phyloP scores from a whole-genome alignment of 495 filamentous ascomycete genomes.

The Penicillium parvum region DNA sequence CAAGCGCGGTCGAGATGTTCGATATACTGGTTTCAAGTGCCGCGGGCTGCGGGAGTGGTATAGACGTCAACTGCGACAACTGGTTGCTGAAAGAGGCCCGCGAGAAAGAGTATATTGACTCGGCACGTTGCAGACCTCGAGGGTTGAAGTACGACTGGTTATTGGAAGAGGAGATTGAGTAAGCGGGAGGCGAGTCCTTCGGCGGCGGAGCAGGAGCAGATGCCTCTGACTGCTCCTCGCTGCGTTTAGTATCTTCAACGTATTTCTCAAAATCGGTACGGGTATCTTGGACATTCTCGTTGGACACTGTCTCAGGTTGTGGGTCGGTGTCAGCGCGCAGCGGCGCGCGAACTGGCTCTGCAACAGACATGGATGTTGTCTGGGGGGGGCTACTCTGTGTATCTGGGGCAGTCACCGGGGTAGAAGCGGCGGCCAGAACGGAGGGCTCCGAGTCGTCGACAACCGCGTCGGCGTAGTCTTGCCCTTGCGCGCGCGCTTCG shows the following conservation, averaged over 20 bases:
- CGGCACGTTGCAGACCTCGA: slow-evolving; percentile 51
- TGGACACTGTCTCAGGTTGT: slow-evolving; percentile 5
- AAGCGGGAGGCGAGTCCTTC: slow-evolving; percentile 32
- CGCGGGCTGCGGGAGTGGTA: slow-evolving; percentile 77
- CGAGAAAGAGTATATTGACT: slow-evolving; percentile 84
- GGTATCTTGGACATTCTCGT: slow-evolving; percentile 12
- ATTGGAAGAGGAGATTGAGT: slow-evolving; percentile 39
- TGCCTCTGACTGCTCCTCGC: slow-evolving; percentile 27
- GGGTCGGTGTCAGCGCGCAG: slow-evolving; percentile 15
- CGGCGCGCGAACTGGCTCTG: slow-evolving; percentile 25
- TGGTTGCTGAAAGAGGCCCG: slow-evolving; percentile 88
- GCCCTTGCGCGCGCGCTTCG: slow-evolving; percentile 12
- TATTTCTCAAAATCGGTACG: slow-evolving; percentile 46
- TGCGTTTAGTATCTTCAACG: slow-evolving; percentile 38
- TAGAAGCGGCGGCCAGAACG: slow-evolving; percentile 6
- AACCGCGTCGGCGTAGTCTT: slow-evolving; percentile 18
- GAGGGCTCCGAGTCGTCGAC: slow-evolving; percentile 15
- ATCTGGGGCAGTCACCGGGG: slow-evolving; percentile 8
- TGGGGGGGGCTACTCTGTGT: slow-evolving; percentile 10
- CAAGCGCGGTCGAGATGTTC: slow-evolving; percentile 73
- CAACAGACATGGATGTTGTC: slow-evolving; percentile 32
- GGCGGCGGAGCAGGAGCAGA: slow-evolving; percentile 36
- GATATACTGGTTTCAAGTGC: slow-evolving; percentile 75
- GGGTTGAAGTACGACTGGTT: slow-evolving; percentile 51
- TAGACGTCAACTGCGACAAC: slow-evolving; percentile 77